Percentiles rank a stretch among this genome's conserved stretches.
Evolutionary conservation across 345 rosid genomes (phyloP).

Genomic region (Cardamine occulta): DNA sequence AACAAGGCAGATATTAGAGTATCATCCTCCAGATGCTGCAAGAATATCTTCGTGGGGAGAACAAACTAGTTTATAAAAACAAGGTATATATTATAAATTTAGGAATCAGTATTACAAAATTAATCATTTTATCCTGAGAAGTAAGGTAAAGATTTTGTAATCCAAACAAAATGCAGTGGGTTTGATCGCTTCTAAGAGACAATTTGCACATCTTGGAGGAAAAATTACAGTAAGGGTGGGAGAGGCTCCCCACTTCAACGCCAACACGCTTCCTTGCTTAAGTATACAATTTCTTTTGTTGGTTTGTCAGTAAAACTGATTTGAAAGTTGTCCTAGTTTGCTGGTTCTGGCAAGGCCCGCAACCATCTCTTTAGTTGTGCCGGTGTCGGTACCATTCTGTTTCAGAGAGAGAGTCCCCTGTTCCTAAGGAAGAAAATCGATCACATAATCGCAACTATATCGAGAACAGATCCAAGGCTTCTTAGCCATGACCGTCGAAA

Average conservation of each 20-base stretch:
- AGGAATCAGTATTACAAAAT: neutral
- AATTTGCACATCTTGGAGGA: conserved; percentile 98
- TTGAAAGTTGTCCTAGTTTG: conserved; percentile 1
- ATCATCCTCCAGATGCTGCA: conserved; percentile 98
- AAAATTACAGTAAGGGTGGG: conserved; percentile 80
- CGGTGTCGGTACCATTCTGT: conserved; percentile 13
- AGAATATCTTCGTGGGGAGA: conserved; percentile 96
- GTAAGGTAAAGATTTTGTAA: neutral
- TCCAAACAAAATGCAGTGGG: conserved; percentile 56
- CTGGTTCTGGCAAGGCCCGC: too few relatives aligned
- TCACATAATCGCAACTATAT: conserved; percentile 38
- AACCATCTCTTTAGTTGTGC: conserved; percentile 22
- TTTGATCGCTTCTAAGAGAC: conserved; percentile 98
- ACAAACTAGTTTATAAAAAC: conserved; percentile 98
- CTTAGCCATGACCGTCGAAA: conserved; percentile 57
- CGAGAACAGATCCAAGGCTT: conserved; percentile 51
- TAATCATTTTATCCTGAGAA: too few relatives aligned
- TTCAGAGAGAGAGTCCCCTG: conserved; percentile 86
- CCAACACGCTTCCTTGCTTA: conserved; percentile 94
- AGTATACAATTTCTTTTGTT: conserved; percentile 48
- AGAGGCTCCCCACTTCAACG: conserved; percentile 77
- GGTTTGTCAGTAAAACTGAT: neutral
- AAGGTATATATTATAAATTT: conserved; percentile 54
- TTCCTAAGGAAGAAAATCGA: conserved; percentile 57
- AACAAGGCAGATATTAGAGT: conserved; percentile 78